A percentile compares a stretch with the other conserved stretches of the same genome.
Evolutionary conservation across 2,329 filamentous ascomycete genomes (phyloP).

Genomic region (Balansia obtecta): DNA sequence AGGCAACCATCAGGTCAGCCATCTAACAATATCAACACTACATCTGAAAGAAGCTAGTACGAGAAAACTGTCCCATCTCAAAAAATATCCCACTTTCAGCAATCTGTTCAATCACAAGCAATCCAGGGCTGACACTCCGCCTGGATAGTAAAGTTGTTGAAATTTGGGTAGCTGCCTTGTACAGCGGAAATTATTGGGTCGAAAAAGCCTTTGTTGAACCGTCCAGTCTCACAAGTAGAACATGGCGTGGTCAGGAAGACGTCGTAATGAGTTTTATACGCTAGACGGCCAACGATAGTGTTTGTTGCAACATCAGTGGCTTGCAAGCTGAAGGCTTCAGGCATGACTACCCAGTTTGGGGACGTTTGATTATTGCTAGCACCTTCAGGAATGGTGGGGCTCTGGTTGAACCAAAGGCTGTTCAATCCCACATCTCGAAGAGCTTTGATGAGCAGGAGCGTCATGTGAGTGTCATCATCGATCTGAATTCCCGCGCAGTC

Average conservation of each 20-base stretch:
- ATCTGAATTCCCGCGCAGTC: constrained; percentile 25
- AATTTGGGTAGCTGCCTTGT: constrained; percentile 25
- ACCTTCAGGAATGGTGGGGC: constrained; percentile 22
- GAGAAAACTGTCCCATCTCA: too few species aligned
- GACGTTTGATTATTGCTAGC: constrained; percentile 17
- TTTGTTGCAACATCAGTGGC: constrained; percentile 21
- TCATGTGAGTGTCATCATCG: constrained; percentile 27
- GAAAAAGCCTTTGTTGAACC: constrained; percentile 25
- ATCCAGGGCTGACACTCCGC: constrained; percentile 27
- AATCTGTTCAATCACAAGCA: constrained; percentile 17
- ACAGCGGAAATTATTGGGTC: constrained; percentile 24
- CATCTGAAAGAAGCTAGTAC: background rate
- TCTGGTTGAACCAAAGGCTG: constrained; percentile 28
- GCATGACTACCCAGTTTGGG: constrained; percentile 26
- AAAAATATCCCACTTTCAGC: background rate
- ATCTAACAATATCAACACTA: constrained; percentile 3
- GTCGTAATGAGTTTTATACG: constrained; percentile 26
- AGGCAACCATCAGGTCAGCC: constrained; percentile 6
- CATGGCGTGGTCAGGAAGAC: constrained; percentile 24
- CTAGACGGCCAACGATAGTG: constrained; percentile 21
- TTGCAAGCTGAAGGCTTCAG: constrained; percentile 23
- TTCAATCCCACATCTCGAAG: constrained; percentile 24
- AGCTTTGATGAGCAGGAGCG: constrained; percentile 26
- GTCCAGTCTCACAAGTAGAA: constrained; percentile 21
- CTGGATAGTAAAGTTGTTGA: constrained; percentile 24